A percentile compares a stretch with the other conserved stretches of the same genome.
These are phyloP conservation scores for Nicotiana obtusifolia DNA, from an alignment of 257 asterid species.

Conservation along the genomic window DNA sequence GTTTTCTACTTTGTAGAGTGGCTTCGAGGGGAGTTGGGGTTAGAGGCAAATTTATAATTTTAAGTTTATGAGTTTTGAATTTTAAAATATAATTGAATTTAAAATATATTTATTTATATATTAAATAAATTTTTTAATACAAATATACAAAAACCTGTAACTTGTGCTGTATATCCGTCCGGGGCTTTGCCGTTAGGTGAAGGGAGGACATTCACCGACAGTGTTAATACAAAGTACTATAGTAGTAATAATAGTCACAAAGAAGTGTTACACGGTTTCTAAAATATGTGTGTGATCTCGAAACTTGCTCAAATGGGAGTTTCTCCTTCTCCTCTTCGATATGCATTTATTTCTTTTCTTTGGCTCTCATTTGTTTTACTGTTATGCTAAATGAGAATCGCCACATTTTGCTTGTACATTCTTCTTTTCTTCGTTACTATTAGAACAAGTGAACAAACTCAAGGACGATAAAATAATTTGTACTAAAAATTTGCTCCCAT, in stretches of 20 bases:
- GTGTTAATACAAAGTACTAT: not conserved
- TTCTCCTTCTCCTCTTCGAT: not conserved
- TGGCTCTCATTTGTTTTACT: not conserved
- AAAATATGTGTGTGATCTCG: slow-evolving; percentile 18
- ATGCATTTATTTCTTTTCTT: not conserved
- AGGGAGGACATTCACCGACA: slow-evolving; percentile 2
- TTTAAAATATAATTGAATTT: too few species aligned
- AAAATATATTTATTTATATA: too few species aligned
- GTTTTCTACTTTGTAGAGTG: too few species aligned
- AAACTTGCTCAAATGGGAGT: not conserved
- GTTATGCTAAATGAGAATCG: not conserved
- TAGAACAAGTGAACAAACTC: not conserved
- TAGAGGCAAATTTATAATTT: too few species aligned
- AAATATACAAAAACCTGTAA: too few species aligned
- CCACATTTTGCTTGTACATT: not conserved
- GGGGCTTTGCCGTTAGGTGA: not conserved
- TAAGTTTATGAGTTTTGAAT: too few species aligned
- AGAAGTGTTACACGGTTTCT: not conserved
- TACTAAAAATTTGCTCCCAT: not conserved
- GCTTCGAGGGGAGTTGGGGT: too few species aligned
- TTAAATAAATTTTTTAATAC: too few species aligned
- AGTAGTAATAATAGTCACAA: not conserved
- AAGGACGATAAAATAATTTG: not conserved
- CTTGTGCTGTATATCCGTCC: too few species aligned
- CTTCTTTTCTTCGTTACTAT: not conserved